These are phyloP conservation scores for Umbelopsis sp. DNA, from an alignment of 371 early-diverging fungal species.

Conservation along the genomic window DNA sequence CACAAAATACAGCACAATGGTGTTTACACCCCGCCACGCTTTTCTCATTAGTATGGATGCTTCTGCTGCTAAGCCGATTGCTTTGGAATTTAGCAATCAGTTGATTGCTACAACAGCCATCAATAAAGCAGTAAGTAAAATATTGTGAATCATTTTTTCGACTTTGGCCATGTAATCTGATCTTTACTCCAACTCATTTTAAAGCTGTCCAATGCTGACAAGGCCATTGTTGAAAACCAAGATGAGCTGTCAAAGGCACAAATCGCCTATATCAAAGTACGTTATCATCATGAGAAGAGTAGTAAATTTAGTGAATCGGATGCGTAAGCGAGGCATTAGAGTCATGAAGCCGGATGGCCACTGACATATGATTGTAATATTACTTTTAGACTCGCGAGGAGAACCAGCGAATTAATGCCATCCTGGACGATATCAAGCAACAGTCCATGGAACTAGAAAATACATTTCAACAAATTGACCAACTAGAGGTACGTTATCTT, in stretches of 20 bases:
- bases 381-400: not conserved
- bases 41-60: not conserved
- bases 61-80: conserved; percentile 1
- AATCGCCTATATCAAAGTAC: not conserved
- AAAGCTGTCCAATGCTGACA: not conserved
- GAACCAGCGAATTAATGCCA: conserved; percentile 1
- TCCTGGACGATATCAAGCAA: not conserved
- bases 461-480: conserved; percentile 2
- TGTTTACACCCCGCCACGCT: too few relatives aligned
- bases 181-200: not conserved
- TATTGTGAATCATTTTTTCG: not conserved
- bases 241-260: not conserved
- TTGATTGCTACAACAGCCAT: not conserved
- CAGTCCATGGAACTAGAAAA: not conserved
- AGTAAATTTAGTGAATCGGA: too few relatives aligned
- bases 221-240: not conserved
- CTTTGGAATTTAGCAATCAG: not conserved
- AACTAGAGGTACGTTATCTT: not conserved
- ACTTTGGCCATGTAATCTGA: not conserved
- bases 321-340: too few relatives aligned
- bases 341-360: too few relatives aligned
- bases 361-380: too few relatives aligned
- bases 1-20: too few relatives aligned
- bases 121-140: not conserved
- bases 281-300: not conserved